phyloP scores from a whole-genome alignment of 2,329 filamentous ascomycete species.

The Cyphellophora europaea region DNA sequence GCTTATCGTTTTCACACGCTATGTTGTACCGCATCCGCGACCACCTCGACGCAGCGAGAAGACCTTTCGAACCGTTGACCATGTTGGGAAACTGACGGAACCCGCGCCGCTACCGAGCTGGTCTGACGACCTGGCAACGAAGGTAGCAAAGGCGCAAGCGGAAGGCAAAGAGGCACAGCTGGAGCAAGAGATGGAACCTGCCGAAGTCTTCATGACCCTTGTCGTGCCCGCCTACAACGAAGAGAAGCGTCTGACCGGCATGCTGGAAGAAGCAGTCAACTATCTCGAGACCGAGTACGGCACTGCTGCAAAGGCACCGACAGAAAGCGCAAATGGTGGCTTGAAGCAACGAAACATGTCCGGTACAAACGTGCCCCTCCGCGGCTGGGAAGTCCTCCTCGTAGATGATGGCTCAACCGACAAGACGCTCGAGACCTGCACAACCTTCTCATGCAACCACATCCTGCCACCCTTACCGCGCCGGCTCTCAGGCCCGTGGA shows the following conservation, averaged over 20 bases:
- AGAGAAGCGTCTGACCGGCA: slow-evolving; percentile 68
- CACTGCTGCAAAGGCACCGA: slow-evolving; percentile 23
- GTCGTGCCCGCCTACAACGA: slow-evolving; percentile 97
- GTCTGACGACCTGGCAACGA: slow-evolving; percentile 66
- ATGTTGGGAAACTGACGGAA: slow-evolving; percentile 49
- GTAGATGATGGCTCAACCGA: slow-evolving; percentile 87
- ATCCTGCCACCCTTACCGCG: slow-evolving; percentile 41
- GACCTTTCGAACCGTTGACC: slow-evolving; percentile 66
- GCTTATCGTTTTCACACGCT: background rate
- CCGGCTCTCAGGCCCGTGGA: slow-evolving; percentile 43
- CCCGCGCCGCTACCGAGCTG: slow-evolving; percentile 66
- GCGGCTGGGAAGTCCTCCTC: slow-evolving; percentile 85
- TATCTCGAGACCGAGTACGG: slow-evolving; percentile 76
- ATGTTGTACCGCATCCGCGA: slow-evolving; percentile 71
- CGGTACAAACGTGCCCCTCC: slow-evolving; percentile 41
- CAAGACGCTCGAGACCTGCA: slow-evolving; percentile 66
- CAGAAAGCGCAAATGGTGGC: slow-evolving; percentile 12
- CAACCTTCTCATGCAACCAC: slow-evolving; percentile 68
- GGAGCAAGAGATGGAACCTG: slow-evolving; percentile 53
- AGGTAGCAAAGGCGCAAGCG: slow-evolving; percentile 34
- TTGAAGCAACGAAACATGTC: slow-evolving; percentile 46
- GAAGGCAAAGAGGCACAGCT: slow-evolving; percentile 22
- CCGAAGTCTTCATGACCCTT: slow-evolving; percentile 78
- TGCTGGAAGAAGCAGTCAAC: slow-evolving; percentile 81
- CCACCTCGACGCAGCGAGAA: slow-evolving; percentile 68